Conservation (phyloP, 1,284 basidiomycete species). For the Austroboletus niveus region DNA sequence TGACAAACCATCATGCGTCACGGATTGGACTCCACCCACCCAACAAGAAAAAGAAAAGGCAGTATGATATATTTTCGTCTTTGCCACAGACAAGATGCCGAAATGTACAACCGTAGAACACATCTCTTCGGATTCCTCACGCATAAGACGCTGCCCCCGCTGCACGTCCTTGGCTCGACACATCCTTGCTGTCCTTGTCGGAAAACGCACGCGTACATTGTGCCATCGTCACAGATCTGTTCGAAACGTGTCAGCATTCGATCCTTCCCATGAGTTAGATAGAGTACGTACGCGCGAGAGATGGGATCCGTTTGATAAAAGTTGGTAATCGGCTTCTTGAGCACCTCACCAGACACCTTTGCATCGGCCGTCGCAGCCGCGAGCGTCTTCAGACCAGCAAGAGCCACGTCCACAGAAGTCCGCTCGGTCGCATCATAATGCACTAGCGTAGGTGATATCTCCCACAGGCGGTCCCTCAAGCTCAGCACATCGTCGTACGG, state of each 20-base stretch:
- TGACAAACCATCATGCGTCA: too few relatives aligned
- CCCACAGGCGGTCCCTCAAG: slow-evolving; percentile 95
- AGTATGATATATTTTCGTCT: slow-evolving; percentile 12
- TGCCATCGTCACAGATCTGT: slow-evolving; percentile 85
- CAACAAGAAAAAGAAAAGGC: not conserved
- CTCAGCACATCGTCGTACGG: slow-evolving; percentile 92
- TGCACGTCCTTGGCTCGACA: slow-evolving; percentile 37
- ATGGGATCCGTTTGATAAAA: slow-evolving; percentile 97
- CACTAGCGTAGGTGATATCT: slow-evolving; percentile 89
- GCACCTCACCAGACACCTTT: slow-evolving; percentile 59
- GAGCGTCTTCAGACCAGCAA: slow-evolving; percentile 69
- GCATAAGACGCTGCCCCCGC: slow-evolving; percentile 45
- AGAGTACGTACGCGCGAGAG: slow-evolving; percentile 69
- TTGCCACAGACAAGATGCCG: slow-evolving; percentile 1
- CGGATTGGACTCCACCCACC: too few relatives aligned
- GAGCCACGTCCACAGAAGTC: slow-evolving; percentile 69
- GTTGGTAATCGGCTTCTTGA: slow-evolving; percentile 85
- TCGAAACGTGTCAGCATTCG: not conserved
- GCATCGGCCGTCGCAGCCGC: slow-evolving; percentile 49
- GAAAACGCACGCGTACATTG: slow-evolving; percentile 79
- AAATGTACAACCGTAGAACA: slow-evolving; percentile 4
- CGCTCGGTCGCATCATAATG: slow-evolving; percentile 86
- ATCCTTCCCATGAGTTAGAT: not conserved
- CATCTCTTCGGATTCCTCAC: slow-evolving; percentile 19
- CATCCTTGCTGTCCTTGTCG: slow-evolving; percentile 47